Evolutionary conservation across 441 rosid genomes (phyloP).

Genomic region (Omphalea diandra): DNA sequence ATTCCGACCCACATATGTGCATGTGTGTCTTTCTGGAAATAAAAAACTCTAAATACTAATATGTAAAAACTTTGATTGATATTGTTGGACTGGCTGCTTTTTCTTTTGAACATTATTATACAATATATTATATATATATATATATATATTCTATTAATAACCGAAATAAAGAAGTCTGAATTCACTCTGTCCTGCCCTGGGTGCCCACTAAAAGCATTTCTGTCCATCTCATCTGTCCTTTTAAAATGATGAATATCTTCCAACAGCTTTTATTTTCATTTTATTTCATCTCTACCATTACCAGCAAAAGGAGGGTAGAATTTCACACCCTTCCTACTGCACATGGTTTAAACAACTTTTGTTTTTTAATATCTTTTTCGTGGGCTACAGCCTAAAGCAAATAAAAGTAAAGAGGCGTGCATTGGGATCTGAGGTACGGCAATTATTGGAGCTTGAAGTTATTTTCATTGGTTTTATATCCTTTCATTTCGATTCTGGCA

Average conservation of each 20-base stretch:
- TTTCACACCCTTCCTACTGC: constrained; percentile 19
- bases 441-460: constrained; percentile 15
- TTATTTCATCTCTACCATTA: background rate
- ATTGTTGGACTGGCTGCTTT: background rate
- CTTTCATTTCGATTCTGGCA: background rate
- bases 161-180: no score
- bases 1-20: background rate
- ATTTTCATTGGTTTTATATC: background rate
- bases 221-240: constrained; percentile 22
- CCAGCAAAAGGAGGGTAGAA: background rate
- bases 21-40: background rate
- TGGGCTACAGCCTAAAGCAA: constrained; percentile 26
- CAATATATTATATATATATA: no score
- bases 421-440: constrained; percentile 33
- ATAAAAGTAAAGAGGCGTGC: constrained; percentile 6
- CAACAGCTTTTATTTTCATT: constrained; percentile 1
- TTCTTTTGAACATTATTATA: background rate
- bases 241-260: constrained; percentile 20
- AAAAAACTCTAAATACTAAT: background rate
- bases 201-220: constrained; percentile 19
- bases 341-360: constrained; percentile 23
- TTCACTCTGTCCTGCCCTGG: constrained; percentile 23
- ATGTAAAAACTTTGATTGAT: background rate
- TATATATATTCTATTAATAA: background rate
- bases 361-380: constrained; percentile 10